phyloP scores from a whole-genome alignment of 345 rosid genomes.

The Eucalyptus tenuipes region DNA sequence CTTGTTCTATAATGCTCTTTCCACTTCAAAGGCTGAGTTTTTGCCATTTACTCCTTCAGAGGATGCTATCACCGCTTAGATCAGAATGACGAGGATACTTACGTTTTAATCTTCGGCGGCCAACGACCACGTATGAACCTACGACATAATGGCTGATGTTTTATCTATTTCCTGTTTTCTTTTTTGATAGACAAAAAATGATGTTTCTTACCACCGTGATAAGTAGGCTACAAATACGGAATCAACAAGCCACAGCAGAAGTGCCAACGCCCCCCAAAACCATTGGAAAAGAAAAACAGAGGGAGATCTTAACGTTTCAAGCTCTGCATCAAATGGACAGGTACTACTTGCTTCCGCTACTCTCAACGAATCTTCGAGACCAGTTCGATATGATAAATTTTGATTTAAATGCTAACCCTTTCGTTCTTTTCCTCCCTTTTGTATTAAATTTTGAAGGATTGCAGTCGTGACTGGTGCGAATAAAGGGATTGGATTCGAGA shows the following conservation, averaged over 20 bases:
- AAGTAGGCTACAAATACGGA: neutral
- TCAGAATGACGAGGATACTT: no score
- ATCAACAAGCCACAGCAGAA: neutral
- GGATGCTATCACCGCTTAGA: no score
- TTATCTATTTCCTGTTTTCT: neutral
- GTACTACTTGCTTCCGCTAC: neutral
- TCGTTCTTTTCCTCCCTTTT: neutral
- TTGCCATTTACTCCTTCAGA: no score
- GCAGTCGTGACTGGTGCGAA: conserved; percentile 10
- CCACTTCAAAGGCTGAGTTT: no score
- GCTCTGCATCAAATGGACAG: neutral
- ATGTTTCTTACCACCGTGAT: neutral
- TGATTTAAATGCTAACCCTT: neutral
- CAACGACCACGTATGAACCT: neutral
- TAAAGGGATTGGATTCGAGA: conserved; percentile 10
- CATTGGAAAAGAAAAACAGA: neutral
- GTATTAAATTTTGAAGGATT: neutral
- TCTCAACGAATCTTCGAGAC: neutral
- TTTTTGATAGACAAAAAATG: neutral
- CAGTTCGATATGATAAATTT: neutral
- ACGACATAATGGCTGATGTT: neutral
- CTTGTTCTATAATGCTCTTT: no score
- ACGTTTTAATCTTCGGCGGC: no score
- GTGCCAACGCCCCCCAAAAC: neutral
- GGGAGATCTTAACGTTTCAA: neutral